Evolutionary conservation across 805 yeast species (phyloP).

Genomic region (Sugiyamaella mastotermitis): DNA sequence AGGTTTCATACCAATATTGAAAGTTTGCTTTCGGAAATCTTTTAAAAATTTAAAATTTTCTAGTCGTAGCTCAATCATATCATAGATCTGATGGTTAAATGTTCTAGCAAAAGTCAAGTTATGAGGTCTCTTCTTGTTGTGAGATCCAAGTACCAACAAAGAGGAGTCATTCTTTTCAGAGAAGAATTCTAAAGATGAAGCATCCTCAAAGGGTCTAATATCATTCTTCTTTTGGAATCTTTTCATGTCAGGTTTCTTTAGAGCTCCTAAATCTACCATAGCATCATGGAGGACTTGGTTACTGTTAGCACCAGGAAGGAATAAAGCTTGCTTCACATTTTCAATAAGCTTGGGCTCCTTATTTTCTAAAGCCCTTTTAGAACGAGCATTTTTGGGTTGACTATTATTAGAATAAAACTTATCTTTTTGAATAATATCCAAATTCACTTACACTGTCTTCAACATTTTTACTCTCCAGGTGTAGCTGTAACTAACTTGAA

Average conservation of each 20-base stretch:
- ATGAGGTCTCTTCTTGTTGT: slow-evolving; percentile 89
- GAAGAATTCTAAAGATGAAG: slow-evolving; percentile 78
- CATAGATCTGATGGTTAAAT: slow-evolving; percentile 83
- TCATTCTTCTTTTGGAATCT: slow-evolving; percentile 86
- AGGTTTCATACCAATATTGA: slow-evolving; percentile 86
- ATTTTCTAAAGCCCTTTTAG: slow-evolving; percentile 88
- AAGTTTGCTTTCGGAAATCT: slow-evolving; percentile 77
- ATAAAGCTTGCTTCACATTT: slow-evolving; percentile 82
- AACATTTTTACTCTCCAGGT: too few relatives aligned
- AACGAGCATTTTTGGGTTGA: slow-evolving; percentile 90
- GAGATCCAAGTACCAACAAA: slow-evolving; percentile 67
- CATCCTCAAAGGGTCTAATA: slow-evolving; percentile 88
- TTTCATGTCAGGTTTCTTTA: slow-evolving; percentile 86
- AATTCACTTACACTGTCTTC: slow-evolving; percentile 31
- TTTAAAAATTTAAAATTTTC: slow-evolving; percentile 61
- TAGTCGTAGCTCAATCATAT: slow-evolving; percentile 85
- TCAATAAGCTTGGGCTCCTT: slow-evolving; percentile 85
- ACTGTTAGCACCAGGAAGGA: slow-evolving; percentile 82
- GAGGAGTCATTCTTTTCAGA: slow-evolving; percentile 93
- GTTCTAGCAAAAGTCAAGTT: slow-evolving; percentile 84
- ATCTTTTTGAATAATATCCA: too few relatives aligned
- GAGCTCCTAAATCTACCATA: slow-evolving; percentile 78
- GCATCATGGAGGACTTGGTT: slow-evolving; percentile 80
- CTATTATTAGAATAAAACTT: too few relatives aligned
- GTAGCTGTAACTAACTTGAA: too few relatives aligned